Base-by-base conservation (phyloP, 768 basidiomycete genomes). In the Macrolepiota dolichaula region DNA sequence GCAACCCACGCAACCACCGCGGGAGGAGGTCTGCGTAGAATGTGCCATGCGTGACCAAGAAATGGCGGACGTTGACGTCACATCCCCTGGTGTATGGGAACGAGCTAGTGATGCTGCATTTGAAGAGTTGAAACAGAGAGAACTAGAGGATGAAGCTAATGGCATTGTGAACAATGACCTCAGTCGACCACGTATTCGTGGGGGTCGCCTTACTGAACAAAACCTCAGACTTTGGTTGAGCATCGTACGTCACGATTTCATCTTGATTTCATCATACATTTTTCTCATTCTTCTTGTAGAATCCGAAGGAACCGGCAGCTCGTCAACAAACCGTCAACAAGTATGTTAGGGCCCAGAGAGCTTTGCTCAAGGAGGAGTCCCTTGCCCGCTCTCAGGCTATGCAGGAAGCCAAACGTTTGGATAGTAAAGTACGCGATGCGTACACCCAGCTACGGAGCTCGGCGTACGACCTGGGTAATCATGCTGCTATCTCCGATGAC, bases 1-100 rank as follows among this genome's bases (percentile, higher is more conserved):
- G 35, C 83, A 79, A 24, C 84, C 77, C 13, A 82, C 78, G 7
- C 86, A 83, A 63, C 83, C 77, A n/a, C 82, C 78, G 10, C 86
- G 83, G 64, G 90, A 92, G 67, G 96, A 98, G 72, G 77, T 98
- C 32, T 99, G 96, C 67, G 80, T 97, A 37, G 97, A 98, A 73
- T 99, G 97, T 70, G 90, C 97, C 61, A 98, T 98, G 96, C 88
- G 97, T 35, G 97, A 99, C 73, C 86, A 96, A 70, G 97, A 99
- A 71, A 94, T 99, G 91, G 93, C 89, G 9, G 96, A 97, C 71
- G 94, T 99, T 25, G 84, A 92, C 71, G 97, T 97, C 22, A 83
- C 87, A 2, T 85, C 87, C 29, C 85, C 88, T 10, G 93, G 94
- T 1, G 83, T 91, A 7, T 99, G 97, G 97, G 93, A 92, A 0